phyloP scores from a whole-genome alignment of 805 yeast genomes.

The Candida coquimbonensis region DNA sequence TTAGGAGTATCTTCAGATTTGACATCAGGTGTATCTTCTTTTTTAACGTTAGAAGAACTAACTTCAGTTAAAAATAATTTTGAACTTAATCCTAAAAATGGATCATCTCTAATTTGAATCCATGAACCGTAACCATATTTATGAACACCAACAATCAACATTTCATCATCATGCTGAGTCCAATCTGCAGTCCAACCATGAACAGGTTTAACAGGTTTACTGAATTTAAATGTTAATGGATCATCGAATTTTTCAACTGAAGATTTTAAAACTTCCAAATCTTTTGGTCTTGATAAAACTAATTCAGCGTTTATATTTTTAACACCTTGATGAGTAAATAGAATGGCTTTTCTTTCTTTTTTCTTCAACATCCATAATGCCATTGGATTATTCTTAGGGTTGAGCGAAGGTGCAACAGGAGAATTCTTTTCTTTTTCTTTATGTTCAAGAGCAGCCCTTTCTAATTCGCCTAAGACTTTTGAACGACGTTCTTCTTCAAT shows the following conservation, averaged over 20 bases:
- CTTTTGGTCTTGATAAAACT: conserved; percentile 76
- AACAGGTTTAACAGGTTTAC: conserved; percentile 66
- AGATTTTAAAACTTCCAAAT: conserved; percentile 59
- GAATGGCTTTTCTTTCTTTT: conserved; percentile 82
- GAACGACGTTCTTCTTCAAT: conserved; percentile 61
- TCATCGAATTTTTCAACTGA: conserved; percentile 51
- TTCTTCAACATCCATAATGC: conserved; percentile 56
- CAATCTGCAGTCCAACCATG: conserved; percentile 90
- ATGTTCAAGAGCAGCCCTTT: conserved; percentile 51
- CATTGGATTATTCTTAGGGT: conserved; percentile 35
- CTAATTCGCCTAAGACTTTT: conserved; percentile 49
- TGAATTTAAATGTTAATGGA: conserved; percentile 54
- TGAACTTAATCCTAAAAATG: conserved; percentile 76
- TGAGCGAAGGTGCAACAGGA: conserved; percentile 23
- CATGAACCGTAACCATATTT: conserved; percentile 97
- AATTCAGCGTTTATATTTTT: conserved; percentile 88
- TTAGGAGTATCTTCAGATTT: neutral
- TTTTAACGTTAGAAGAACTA: conserved; percentile 26
- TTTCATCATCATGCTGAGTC: conserved; percentile 78
- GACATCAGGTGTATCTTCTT: conserved; percentile 13
- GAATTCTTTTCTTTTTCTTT: conserved; percentile 36
- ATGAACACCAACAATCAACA: conserved; percentile 76
- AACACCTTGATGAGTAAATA: conserved; percentile 84
- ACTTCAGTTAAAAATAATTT: conserved; percentile 66
- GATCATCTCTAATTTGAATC: conserved; percentile 93